These are phyloP conservation scores for Chlamydomonas sp. DNA, from an alignment of 139 green algal genomes.

Conservation along the genomic window DNA sequence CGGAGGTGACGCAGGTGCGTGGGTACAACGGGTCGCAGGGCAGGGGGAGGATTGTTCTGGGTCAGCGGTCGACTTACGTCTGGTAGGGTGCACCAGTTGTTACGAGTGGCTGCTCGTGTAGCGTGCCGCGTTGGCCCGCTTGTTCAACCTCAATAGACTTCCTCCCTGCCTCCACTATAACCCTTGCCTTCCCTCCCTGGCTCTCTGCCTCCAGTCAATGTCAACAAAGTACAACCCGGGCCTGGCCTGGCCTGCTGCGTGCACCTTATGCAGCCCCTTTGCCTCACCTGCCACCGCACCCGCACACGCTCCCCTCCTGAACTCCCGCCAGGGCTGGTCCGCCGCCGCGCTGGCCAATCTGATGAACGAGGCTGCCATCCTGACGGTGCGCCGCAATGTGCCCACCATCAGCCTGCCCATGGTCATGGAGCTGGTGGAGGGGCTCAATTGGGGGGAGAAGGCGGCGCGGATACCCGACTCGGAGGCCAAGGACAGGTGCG, in stretches of 20 bases:
- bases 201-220: too few species aligned
- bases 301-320: not conserved
- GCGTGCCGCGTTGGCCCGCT: too few species aligned
- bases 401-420: slow-evolving; percentile 61
- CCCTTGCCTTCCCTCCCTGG: too few species aligned
- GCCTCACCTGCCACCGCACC: not conserved
- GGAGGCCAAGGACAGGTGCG: slow-evolving; percentile 59
- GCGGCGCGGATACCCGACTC: slow-evolving; percentile 49
- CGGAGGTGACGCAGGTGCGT: slow-evolving; percentile 52
- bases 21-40: not conserved
- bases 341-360: slow-evolving; percentile 76
- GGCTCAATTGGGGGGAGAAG: slow-evolving; percentile 55
- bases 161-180: too few species aligned
- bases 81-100: not conserved
- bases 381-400: slow-evolving; percentile 64
- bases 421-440: slow-evolving; percentile 66
- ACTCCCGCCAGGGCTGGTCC: slow-evolving; percentile 49
- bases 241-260: not conserved
- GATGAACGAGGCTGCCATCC: slow-evolving; percentile 78
- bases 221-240: too few species aligned
- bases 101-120: too few species aligned
- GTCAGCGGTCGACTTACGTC: not conserved
- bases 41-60: not conserved
- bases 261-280: not conserved
- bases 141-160: too few species aligned